Evolutionary conservation across 2,329 filamentous ascomycete species (phyloP).

Genomic region (Phoma sp.): DNA sequence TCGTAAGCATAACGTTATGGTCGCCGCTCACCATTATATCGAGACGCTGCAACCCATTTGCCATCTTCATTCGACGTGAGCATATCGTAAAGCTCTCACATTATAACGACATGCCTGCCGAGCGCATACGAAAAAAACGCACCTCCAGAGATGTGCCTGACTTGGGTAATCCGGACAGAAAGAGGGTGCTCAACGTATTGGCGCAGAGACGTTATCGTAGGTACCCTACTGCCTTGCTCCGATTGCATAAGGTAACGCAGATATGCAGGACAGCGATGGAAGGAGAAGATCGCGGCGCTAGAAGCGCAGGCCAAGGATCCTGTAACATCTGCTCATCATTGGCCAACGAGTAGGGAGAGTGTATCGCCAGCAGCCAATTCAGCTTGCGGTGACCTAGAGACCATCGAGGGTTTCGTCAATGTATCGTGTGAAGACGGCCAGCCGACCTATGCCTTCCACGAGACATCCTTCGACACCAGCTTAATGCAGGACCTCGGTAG

Average conservation of each 20-base stretch:
- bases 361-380: background rate
- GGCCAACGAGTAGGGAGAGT: background rate
- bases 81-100: slow-evolving; percentile 16
- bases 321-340: background rate
- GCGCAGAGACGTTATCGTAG: slow-evolving; percentile 42
- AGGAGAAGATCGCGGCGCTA: slow-evolving; percentile 33
- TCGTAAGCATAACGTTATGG: slow-evolving; percentile 37
- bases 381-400: too few relatives aligned
- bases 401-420: background rate
- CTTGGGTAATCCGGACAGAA: slow-evolving; percentile 37
- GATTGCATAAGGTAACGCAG: background rate
- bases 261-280: slow-evolving; percentile 32
- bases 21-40: slow-evolving; percentile 14
- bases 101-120: slow-evolving; percentile 33
- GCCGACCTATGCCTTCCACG: background rate
- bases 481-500: slow-evolving; percentile 1
- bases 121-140: slow-evolving; percentile 27
- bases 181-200: slow-evolving; percentile 40
- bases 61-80: background rate
- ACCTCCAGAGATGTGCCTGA: slow-evolving; percentile 29
- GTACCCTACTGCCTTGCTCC: background rate
- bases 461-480: background rate
- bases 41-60: background rate
- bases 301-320: slow-evolving; percentile 29
- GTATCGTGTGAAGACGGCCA: background rate